phyloP scores from a whole-genome alignment of 345 rosid species.

The Hibiscus tridactylites region DNA sequence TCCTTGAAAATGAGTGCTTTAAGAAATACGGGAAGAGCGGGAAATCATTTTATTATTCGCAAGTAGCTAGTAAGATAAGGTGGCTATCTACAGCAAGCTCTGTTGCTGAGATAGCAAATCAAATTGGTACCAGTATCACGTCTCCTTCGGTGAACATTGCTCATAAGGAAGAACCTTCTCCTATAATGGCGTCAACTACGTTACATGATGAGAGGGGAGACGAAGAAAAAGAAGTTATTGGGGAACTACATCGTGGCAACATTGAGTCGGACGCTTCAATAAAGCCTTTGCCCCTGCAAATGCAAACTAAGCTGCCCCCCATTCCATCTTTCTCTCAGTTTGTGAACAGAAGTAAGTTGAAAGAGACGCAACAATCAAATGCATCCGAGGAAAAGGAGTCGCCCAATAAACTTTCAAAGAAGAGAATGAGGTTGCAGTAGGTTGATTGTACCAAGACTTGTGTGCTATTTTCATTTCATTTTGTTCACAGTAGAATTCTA shows the following conservation, averaged over 20 bases:
- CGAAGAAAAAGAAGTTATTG: not conserved
- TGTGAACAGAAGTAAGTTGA: slow-evolving; percentile 38
- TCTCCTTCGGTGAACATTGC: slow-evolving; percentile 10
- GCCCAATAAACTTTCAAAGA: not conserved
- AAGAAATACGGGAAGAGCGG: slow-evolving; percentile 78
- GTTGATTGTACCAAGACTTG: not conserved
- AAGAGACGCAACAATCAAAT: slow-evolving; percentile 12
- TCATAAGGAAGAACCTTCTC: slow-evolving; percentile 15
- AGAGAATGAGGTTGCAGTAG: slow-evolving; percentile 52
- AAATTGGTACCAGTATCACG: slow-evolving; percentile 22
- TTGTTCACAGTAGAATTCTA: not conserved
- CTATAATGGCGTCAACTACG: slow-evolving; percentile 9
- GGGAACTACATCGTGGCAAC: slow-evolving; percentile 4
- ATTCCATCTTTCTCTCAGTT: slow-evolving; percentile 80
- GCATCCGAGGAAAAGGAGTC: slow-evolving; percentile 12
- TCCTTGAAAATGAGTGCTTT: slow-evolving; percentile 72
- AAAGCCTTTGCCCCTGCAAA: slow-evolving; percentile 6
- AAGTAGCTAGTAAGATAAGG: slow-evolving; percentile 71
- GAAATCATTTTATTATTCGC: slow-evolving; percentile 76
- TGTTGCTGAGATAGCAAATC: slow-evolving; percentile 28
- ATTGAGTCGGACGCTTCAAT: slow-evolving; percentile 12
- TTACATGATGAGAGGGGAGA: slow-evolving; percentile 12
- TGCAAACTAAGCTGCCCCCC: slow-evolving; percentile 29
- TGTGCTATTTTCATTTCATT: not conserved
- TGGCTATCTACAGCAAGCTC: slow-evolving; percentile 58